These are phyloP conservation scores for Casuarina glauca DNA, from an alignment of 306 rosid species.

Conservation along the genomic window DNA sequence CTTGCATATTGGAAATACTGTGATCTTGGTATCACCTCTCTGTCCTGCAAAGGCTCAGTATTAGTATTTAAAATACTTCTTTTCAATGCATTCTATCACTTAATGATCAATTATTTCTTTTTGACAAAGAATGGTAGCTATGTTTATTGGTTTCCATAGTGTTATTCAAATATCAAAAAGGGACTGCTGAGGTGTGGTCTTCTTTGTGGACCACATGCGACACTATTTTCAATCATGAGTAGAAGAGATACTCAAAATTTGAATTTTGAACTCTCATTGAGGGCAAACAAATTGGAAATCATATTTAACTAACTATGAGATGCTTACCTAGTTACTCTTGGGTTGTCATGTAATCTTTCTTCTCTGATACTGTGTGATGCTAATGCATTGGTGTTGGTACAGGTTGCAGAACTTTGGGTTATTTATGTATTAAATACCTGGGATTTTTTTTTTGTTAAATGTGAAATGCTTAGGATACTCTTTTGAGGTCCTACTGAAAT, in stretches of 20 bases:
- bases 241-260: neutral
- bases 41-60: neutral
- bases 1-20: neutral
- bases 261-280: too few relatives aligned
- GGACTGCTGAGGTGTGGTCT: neutral
- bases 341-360: too few relatives aligned
- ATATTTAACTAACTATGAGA: too few relatives aligned
- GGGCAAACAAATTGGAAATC: too few relatives aligned
- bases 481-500: too few relatives aligned
- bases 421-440: neutral
- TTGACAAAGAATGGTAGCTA: neutral
- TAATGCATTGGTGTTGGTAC: too few relatives aligned
- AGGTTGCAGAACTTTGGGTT: neutral
- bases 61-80: neutral
- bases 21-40: neutral
- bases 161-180: neutral
- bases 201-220: neutral
- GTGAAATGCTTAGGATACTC: neutral
- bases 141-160: neutral
- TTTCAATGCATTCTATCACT: neutral
- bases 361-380: too few relatives aligned
- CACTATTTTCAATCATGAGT: neutral
- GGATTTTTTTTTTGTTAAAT: neutral
- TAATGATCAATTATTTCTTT: neutral
- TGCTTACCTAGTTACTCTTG: too few relatives aligned